Percentiles rank a stretch among this genome's conserved stretches.
Conservation (phyloP, 2,329 filamentous ascomycete genomes). For the Fusarium ramigenum region DNA sequence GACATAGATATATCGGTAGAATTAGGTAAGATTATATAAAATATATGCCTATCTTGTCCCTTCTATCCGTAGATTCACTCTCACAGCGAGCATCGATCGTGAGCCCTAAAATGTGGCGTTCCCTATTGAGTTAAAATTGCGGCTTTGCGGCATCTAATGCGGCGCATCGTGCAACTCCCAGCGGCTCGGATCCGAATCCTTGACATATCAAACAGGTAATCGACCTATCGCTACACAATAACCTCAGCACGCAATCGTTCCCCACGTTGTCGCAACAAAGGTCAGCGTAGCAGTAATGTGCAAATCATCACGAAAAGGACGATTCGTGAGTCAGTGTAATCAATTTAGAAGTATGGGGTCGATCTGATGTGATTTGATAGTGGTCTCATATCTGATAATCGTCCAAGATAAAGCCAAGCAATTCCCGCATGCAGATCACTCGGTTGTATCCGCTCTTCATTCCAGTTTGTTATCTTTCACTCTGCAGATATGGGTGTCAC, state of each 20-base stretch:
- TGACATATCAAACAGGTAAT: not conserved
- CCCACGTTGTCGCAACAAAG: slow-evolving; percentile 21
- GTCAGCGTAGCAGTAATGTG: not conserved
- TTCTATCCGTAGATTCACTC: not conserved
- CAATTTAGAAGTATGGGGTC: not conserved
- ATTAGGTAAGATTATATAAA: not conserved
- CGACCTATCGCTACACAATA: slow-evolving; percentile 5
- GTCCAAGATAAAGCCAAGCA: not conserved
- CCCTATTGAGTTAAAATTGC: not conserved
- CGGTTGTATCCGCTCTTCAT: not conserved
- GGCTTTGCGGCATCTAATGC: not conserved
- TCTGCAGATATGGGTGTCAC: not conserved
- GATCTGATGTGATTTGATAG: slow-evolving; percentile 2
- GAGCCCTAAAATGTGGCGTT: not conserved
- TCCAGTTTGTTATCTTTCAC: not conserved
- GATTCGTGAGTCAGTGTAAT: not conserved
- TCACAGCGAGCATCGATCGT: not conserved
- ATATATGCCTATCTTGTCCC: not conserved
- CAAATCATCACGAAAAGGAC: not conserved
- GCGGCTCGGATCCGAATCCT: not conserved
- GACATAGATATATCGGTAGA: not conserved
- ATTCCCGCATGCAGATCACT: not conserved
- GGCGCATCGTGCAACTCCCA: not conserved
- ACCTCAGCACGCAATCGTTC: slow-evolving; percentile 26
- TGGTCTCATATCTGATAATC: not conserved